A percentile compares a stretch with the other conserved stretches of the same genome.
These are phyloP conservation scores for Cantharellus cinnabarinus DNA, from an alignment of 768 basidiomycete species.

Conservation along the genomic window DNA sequence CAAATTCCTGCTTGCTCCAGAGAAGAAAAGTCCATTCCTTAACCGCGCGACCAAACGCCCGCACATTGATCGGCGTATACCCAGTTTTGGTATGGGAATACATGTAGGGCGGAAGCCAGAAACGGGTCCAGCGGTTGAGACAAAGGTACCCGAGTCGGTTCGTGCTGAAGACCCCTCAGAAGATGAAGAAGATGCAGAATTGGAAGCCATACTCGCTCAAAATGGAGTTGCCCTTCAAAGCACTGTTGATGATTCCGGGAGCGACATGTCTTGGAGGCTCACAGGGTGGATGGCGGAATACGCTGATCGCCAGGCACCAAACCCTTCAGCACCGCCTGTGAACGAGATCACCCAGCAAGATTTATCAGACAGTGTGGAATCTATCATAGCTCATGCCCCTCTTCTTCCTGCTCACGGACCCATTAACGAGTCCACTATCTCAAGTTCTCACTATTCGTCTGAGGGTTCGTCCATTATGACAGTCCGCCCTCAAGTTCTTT, in stretches of 20 bases:
- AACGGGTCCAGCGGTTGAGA: background rate
- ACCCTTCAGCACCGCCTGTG: background rate
- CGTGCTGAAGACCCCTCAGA: background rate
- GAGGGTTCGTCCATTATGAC: background rate
- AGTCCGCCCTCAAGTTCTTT: background rate
- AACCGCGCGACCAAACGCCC: background rate
- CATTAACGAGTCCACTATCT: background rate
- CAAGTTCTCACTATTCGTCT: background rate
- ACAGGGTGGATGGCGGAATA: background rate
- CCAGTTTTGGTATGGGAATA: constrained; percentile 63
- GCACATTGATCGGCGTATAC: constrained; percentile 29
- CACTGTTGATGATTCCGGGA: background rate
- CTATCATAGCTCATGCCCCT: background rate
- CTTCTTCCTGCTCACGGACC: background rate
- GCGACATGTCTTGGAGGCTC: background rate
- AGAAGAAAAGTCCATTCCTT: constrained; percentile 20
- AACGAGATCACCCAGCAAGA: background rate
- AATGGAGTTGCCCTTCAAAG: constrained; percentile 13
- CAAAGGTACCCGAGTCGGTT: background rate
- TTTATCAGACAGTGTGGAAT: background rate
- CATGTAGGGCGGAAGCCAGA: constrained; percentile 21
- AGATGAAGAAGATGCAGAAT: constrained; percentile 33
- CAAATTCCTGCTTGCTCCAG: constrained; percentile 46
- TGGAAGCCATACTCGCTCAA: constrained; percentile 38
- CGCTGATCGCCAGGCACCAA: background rate